Conservation (phyloP, 768 basidiomycete genomes). For the Boletus pseudopeckii region DNA sequence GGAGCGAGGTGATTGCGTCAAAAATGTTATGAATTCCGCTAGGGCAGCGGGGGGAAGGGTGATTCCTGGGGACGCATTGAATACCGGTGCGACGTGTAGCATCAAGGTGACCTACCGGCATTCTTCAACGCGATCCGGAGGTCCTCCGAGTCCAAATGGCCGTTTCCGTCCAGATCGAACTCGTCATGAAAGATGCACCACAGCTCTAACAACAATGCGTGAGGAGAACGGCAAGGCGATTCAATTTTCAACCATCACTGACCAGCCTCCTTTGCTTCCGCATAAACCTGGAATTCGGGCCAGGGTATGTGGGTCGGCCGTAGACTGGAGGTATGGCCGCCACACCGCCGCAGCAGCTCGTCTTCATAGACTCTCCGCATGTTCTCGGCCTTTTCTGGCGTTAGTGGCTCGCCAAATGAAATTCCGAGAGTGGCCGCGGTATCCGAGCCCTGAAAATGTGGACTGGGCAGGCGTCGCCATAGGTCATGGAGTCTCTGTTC, state of each 20-base stretch:
- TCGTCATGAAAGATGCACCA: conserved; percentile 92
- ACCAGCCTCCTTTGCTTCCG: conserved; percentile 80
- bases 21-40: conserved; percentile 74
- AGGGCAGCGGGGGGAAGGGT: conserved; percentile 64
- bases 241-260: conserved; percentile 29
- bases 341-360: conserved; percentile 63
- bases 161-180: conserved; percentile 87
- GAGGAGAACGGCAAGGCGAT: conserved; percentile 13
- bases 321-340: conserved; percentile 41
- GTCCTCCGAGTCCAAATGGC: conserved; percentile 67
- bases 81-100: conserved; percentile 18
- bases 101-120: conserved; percentile 52
- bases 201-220: conserved; percentile 51
- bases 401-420: conserved; percentile 32
- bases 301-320: conserved; percentile 53
- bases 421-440: conserved; percentile 16
- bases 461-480: conserved; percentile 55
- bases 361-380: conserved; percentile 71
- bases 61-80: conserved; percentile 52
- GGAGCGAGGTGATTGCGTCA: conserved; percentile 69
- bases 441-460: conserved; percentile 26
- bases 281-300: conserved; percentile 72
- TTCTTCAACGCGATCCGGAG: conserved; percentile 59
- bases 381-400: conserved; percentile 53
- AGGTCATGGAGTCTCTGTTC: conserved; percentile 58